Percentiles rank a stretch among this genome's conserved stretches.
Conservation (phyloP, 148 eudicot genomes). For the Nepenthes mirabilis region DNA sequence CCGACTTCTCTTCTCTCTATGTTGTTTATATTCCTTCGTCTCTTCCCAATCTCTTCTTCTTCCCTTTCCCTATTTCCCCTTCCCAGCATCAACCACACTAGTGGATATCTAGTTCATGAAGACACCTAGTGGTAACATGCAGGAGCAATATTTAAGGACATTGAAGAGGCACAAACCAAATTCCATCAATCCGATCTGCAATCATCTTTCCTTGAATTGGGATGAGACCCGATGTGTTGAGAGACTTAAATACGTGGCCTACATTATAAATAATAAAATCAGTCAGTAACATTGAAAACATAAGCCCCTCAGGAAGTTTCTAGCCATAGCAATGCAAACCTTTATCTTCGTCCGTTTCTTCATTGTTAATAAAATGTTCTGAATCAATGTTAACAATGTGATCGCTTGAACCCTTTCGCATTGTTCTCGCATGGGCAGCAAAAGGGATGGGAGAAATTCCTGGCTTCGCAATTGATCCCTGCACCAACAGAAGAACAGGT, state of each 20-base stretch:
- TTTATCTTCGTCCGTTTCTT: constrained; percentile 67
- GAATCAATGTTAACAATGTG: constrained; percentile 81
- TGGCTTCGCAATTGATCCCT: constrained; percentile 54
- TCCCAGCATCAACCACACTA: no score
- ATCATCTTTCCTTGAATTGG: constrained; percentile 78
- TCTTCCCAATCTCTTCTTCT: no score
- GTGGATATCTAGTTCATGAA: no score
- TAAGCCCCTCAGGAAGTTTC: not conserved
- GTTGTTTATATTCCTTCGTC: no score
- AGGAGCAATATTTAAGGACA: not conserved
- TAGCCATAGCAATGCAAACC: constrained; percentile 29
- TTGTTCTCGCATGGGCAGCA: constrained; percentile 64
- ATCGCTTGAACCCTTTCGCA: constrained; percentile 75
- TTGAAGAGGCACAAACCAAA: constrained; percentile 42
- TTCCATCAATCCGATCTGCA: constrained; percentile 86
- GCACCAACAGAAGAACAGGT: constrained; percentile 18
- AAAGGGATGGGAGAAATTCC: constrained; percentile 48
- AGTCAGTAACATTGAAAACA: not conserved
- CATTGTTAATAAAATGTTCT: constrained; percentile 57
- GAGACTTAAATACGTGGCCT: constrained; percentile 90
- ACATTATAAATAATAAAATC: constrained; percentile 18
- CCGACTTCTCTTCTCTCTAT: no score
- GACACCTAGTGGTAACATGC: not conserved
- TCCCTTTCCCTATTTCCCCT: no score
- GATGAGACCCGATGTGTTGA: constrained; percentile 76